Evolutionary conservation across 129 eudicot species (phyloP), one percentile per base, ranked within the genome.

Genomic region (Saussurea involucrata): DNA sequence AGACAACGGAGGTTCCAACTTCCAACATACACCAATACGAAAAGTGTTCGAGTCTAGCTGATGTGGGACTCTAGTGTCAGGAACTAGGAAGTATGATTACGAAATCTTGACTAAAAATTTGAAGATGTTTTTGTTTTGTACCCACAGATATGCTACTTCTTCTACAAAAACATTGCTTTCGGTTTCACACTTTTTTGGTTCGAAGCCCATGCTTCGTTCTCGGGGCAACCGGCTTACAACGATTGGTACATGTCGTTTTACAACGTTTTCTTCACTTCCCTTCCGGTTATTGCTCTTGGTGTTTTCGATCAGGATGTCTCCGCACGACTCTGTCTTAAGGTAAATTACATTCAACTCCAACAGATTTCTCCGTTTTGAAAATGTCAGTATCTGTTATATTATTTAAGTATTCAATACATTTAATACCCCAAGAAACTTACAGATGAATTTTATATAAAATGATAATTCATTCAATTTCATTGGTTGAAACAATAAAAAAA

Each of bases 281-380:
- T 95, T 80, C 99, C 99, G 31, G 99, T 95, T 78, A 92, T 95
- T 70, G 99, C 99, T 24, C 97, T 95, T 46, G 99, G 99, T 71
- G 97, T 95, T 75, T 92, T 95, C 11, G 99, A 95, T 81, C 97
- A 95, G 71, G 99, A 95, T 77, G 95, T 95, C 25, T 92, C 99
- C 71, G 95, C 99, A 40, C 90, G 89, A 34, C 87, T 92, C 57
- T 95, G 97, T 80, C 88, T 95, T n/a, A 88, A 95, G 99, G 99
- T 92, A 83, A 78, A 24, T 44, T 44, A 44, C 6, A 44, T 44
- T 44, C 57, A 44, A 44, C 32, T 65, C 36, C n/a, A 9, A 28
- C 6, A 65, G 37, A 27, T 44, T 13, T 53, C 9, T 53, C 8
- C 61, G 1, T 11, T 40, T 11, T 1, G 8, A 1, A 53, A 9